Percentiles rank a stretch among this genome's conserved stretches.
Conservation (phyloP, 176 grass and related monocot species). For the Zoysia japonica region DNA sequence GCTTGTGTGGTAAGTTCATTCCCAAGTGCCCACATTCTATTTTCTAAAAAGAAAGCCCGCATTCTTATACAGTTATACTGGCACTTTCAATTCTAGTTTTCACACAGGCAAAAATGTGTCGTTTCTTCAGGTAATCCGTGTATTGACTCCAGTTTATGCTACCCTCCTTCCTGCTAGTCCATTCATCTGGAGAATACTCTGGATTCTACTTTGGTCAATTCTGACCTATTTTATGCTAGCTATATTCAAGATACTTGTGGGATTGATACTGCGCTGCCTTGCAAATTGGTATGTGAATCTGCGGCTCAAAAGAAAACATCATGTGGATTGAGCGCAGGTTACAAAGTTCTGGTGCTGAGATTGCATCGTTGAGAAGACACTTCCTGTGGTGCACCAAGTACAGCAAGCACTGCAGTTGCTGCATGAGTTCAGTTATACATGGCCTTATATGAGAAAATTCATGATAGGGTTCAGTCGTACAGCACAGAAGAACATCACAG, state of each 20-base stretch:
- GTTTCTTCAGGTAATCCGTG: slow-evolving; percentile 78
- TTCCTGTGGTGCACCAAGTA: slow-evolving; percentile 35
- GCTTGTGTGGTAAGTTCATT: slow-evolving; percentile 74
- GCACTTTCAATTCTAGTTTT: slow-evolving; percentile 24
- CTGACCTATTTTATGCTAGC: slow-evolving; percentile 89
- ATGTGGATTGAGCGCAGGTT: slow-evolving; percentile 62
- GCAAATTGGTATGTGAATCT: slow-evolving; percentile 91
- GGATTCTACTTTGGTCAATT: slow-evolving; percentile 77
- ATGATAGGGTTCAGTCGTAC: slow-evolving; percentile 26
- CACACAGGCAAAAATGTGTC: slow-evolving; percentile 10
- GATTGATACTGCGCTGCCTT: slow-evolving; percentile 66
- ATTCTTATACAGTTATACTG: background rate
- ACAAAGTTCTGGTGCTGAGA: slow-evolving; percentile 3
- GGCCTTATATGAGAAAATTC: slow-evolving; percentile 3
- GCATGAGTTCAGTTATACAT: slow-evolving; percentile 16
- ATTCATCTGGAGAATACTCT: slow-evolving; percentile 74
- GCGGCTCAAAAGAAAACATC: slow-evolving; percentile 75
- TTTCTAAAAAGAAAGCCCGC: too few relatives aligned
- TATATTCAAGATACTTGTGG: slow-evolving; percentile 85
- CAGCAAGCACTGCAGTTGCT: slow-evolving; percentile 36
- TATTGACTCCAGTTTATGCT: slow-evolving; percentile 84
- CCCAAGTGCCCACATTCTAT: background rate
- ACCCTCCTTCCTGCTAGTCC: slow-evolving; percentile 72
- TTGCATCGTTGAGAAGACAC: slow-evolving; percentile 16
- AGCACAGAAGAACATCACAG: slow-evolving; percentile 31